Base-by-base conservation (phyloP, 1,139 yeast species). In the Lodderomyces pseudojiufengensis region DNA sequence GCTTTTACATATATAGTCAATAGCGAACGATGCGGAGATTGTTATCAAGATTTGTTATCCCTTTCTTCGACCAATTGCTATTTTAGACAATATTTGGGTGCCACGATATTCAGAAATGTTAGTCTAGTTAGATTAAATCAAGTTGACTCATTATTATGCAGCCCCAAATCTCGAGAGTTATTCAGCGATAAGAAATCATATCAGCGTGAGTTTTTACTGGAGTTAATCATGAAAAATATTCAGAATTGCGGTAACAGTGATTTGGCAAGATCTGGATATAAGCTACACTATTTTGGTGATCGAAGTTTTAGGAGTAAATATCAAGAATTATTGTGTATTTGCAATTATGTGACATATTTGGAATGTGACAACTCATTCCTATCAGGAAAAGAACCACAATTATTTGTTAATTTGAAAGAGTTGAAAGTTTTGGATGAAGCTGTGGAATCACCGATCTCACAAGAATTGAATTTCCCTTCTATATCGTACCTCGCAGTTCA, bases 81-180 rank as follows among this genome's bases (percentile, higher is more conserved):
- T 9, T 42, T 63, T 4, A 45, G 68, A n/a, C 36, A 33, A 10
- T 39, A 45, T 12, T 36, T 60, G 5, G 62, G 58, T 1, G 52
- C 50, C 2, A 11, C 41, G 4, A 13, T 61, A 23, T 62, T 60
- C 34, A 38, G 38, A 8, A 43, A 41, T 9, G 18, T 56, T 3
- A 63, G 67, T 41, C 41, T 62, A 29, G 45, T 62, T 4, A 39
- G 68, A 23, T 38, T 39, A 22, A 60, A 60, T 40, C 59, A 58
- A 37, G 43, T 58, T n/a, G 68, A 63, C 45, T 51, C 58, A 9
- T 40, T 59, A 10, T 38, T 62, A 29, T 47, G 51, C 1, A 46
- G 43, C 13, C 63, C 65, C 10, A 45, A 41, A 27, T 31, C 47
- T 7, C 49, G 48, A 43, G 52, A 53, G 29, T 27, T 41, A 14